phyloP scores from a whole-genome alignment of 345 rosid species.

The Arabidopsis arenosa region DNA sequence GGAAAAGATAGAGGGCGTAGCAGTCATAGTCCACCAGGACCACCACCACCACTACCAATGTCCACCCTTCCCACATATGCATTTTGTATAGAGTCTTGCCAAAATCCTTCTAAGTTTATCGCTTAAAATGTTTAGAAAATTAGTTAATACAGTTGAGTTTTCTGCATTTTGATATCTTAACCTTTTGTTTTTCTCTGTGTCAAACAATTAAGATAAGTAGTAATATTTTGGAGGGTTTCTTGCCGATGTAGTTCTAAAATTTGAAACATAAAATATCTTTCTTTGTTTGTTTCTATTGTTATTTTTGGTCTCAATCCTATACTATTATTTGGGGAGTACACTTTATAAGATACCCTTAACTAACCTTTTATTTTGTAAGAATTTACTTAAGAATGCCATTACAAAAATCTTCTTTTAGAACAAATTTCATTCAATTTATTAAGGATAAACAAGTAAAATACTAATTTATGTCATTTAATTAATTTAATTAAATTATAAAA shows the following conservation, averaged over 20 bases:
- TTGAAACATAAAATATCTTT: neutral
- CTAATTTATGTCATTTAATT: too few species aligned
- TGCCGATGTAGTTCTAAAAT: neutral
- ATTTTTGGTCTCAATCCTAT: neutral
- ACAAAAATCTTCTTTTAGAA: too few species aligned
- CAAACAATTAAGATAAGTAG: neutral
- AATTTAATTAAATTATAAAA: too few species aligned
- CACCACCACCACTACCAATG: slow-evolving; percentile 36
- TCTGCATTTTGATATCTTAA: neutral
- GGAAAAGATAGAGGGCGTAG: slow-evolving; percentile 26
- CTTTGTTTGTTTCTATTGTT: neutral
- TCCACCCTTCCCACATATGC: slow-evolving; percentile 40
- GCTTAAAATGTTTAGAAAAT: neutral
- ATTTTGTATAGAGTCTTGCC: slow-evolving; percentile 28
- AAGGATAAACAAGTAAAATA: too few species aligned
- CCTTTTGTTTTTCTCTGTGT: neutral
- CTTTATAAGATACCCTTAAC: too few species aligned
- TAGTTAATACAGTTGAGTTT: neutral
- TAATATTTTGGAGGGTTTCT: neutral
- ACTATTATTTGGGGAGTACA: too few species aligned
- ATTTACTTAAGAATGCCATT: too few species aligned
- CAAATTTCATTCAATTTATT: too few species aligned
- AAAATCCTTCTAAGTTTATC: neutral
- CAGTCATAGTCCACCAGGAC: slow-evolving; percentile 38
- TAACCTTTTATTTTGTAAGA: too few species aligned